Percentiles rank a stretch among this genome's conserved stretches.
Conservation (phyloP, 768 basidiomycete genomes). For the Candolleomyces aberdarensis region DNA sequence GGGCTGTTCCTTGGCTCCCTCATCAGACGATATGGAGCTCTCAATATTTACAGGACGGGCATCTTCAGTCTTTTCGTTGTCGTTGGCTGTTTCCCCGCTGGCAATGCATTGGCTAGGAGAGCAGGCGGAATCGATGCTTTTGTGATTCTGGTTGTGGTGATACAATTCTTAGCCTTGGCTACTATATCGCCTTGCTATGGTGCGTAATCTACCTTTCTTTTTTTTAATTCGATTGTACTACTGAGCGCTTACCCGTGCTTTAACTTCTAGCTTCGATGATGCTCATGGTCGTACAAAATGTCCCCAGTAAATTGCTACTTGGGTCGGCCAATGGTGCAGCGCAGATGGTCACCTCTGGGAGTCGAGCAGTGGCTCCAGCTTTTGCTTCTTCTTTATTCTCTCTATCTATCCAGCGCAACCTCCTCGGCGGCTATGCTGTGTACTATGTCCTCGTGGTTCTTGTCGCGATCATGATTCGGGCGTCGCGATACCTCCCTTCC, state of each 20-base stretch:
- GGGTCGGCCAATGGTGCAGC: conserved; percentile 54
- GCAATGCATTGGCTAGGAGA: conserved; percentile 29
- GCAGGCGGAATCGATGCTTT: conserved; percentile 31
- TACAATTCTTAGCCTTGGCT: conserved; percentile 29
- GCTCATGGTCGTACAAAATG: conserved; percentile 45
- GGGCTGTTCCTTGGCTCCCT: conserved; percentile 47
- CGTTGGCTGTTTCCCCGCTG: conserved; percentile 31
- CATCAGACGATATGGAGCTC: conserved; percentile 53
- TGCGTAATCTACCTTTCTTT: conserved; percentile 17
- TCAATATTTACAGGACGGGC: conserved; percentile 42
- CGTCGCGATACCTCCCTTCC: conserved; percentile 9
- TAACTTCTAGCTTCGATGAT: conserved; percentile 22
- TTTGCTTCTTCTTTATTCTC: conserved; percentile 57
- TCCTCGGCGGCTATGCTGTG: conserved; percentile 45
- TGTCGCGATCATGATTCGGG: conserved; percentile 22
- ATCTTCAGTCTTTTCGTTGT: conserved; percentile 22
- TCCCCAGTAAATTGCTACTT: conserved; percentile 35
- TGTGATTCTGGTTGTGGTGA: conserved; percentile 27
- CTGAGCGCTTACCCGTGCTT: not conserved
- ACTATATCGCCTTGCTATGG: conserved; percentile 32
- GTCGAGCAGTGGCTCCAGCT: conserved; percentile 52
- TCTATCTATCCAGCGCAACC: conserved; percentile 40
- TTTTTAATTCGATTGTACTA: not conserved
- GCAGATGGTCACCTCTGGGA: conserved; percentile 47
- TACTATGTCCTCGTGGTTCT: conserved; percentile 30